Conservation (phyloP, 129 eudicot genomes). For the Erigeron canadensis region DNA sequence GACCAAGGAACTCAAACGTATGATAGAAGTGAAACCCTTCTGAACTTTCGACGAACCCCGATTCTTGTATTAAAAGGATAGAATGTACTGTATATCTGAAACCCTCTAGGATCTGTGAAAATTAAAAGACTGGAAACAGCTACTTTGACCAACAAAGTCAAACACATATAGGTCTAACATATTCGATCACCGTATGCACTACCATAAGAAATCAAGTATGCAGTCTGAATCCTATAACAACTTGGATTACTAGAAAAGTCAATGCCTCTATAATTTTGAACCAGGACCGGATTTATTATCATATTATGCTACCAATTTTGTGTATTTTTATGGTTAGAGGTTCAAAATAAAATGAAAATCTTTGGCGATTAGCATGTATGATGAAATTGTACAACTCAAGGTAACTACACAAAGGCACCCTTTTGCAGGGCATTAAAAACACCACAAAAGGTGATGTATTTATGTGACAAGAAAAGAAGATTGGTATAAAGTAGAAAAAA, state of each 20-base stretch:
- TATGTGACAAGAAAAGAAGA: slow-evolving; percentile 30
- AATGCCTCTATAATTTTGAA: slow-evolving; percentile 2
- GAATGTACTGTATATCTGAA: neutral
- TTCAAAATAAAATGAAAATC: neutral
- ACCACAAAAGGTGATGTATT: slow-evolving; percentile 32
- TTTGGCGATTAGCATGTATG: neutral
- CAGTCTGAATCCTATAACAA: neutral
- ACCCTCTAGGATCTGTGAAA: slow-evolving; percentile 2
- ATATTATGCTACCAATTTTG: neutral
- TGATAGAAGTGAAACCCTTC: neutral
- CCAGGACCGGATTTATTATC: neutral
- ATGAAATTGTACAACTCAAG: slow-evolving; percentile 25
- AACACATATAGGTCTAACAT: neutral
- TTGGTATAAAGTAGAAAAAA: slow-evolving; percentile 34
- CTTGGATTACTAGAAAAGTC: slow-evolving; percentile 2
- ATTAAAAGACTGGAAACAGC: neutral
- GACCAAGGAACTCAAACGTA: slow-evolving; percentile 17
- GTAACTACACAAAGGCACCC: slow-evolving; percentile 31
- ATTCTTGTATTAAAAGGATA: neutral
- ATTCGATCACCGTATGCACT: neutral
- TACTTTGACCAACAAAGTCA: neutral
- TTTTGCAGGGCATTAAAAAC: slow-evolving; percentile 38
- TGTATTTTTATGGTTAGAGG: slow-evolving; percentile 1
- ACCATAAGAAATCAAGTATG: neutral
- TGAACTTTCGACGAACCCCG: neutral